phyloP scores from a whole-genome alignment of 1,139 yeast genomes.

The Sugiyamaella sp. region DNA sequence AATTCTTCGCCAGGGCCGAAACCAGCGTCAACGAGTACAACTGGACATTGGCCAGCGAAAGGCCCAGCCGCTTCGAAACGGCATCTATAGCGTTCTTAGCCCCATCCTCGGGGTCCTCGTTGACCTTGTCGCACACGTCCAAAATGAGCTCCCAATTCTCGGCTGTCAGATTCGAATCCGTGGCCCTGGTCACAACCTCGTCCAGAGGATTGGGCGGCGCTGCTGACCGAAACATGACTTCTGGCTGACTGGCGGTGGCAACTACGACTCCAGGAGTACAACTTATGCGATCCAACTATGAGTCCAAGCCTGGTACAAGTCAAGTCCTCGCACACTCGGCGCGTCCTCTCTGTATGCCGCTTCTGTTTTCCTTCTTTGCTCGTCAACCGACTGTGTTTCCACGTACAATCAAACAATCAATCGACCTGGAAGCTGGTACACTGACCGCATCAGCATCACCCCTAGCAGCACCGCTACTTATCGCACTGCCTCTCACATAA shows the following conservation, averaged over 20 bases:
- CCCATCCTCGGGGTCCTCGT: slow-evolving; percentile 68
- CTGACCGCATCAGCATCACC: no score
- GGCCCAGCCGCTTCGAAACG: slow-evolving; percentile 56
- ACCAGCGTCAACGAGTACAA: slow-evolving; percentile 72
- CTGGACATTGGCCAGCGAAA: slow-evolving; percentile 78
- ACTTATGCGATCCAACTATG: no score
- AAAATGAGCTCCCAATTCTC: slow-evolving; percentile 87
- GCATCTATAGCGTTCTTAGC: slow-evolving; percentile 56
- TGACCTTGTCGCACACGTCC: slow-evolving; percentile 81
- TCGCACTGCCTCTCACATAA: neutral
- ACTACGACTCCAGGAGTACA: no score
- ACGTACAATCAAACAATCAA: no score
- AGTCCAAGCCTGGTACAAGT: no score
- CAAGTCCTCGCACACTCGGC: no score
- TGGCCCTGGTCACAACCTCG: slow-evolving; percentile 56
- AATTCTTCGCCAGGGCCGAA: slow-evolving; percentile 84
- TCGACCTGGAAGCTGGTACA: no score
- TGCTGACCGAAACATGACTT: slow-evolving; percentile 34
- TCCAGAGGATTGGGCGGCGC: slow-evolving; percentile 36
- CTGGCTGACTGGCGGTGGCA: neutral
- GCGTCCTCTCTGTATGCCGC: no score
- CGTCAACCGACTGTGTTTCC: no score
- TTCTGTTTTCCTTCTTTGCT: no score
- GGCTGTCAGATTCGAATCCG: slow-evolving; percentile 74
- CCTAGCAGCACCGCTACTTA: neutral